phyloP scores from a whole-genome alignment of 2,329 filamentous ascomycete genomes.

The Diaporthe aspalathi region DNA sequence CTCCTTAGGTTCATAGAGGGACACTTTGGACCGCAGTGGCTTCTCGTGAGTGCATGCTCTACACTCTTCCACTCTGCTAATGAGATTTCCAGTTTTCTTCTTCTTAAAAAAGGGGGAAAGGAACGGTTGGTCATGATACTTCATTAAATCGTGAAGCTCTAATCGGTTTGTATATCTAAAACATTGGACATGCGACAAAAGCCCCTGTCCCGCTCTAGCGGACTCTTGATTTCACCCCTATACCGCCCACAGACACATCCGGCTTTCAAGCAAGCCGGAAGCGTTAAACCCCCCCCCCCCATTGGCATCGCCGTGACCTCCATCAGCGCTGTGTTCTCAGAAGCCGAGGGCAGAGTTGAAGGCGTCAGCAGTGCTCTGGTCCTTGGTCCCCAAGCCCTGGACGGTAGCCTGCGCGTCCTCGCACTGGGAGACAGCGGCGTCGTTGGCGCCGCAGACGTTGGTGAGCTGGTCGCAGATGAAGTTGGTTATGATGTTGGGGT shows the following conservation, averaged over 20 bases:
- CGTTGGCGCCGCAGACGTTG: conserved; percentile 70
- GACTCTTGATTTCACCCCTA: background rate
- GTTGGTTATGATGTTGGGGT: conserved; percentile 74
- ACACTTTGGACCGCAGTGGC: background rate
- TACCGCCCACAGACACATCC: background rate
- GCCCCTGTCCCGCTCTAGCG: background rate
- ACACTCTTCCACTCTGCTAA: background rate
- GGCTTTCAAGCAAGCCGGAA: no score
- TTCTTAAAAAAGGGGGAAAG: background rate
- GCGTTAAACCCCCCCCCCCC: background rate
- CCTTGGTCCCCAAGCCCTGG: conserved; percentile 59
- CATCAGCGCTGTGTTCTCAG: conserved; percentile 42
- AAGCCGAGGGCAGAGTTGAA: conserved; percentile 58
- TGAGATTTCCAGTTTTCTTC: background rate
- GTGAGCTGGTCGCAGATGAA: conserved; percentile 70
- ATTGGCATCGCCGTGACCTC: background rate
- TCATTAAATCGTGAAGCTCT: conserved; percentile 6
- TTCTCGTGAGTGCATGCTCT: background rate
- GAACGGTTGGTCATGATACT: background rate
- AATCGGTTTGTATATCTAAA: no score
- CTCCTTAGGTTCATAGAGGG: background rate
- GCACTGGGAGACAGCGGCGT: conserved; percentile 62
- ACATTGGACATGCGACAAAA: background rate
- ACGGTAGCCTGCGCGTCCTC: conserved; percentile 62
- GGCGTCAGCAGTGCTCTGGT: conserved; percentile 60